Percentiles rank a stretch among this genome's conserved stretches.
Evolutionary conservation across 768 basidiomycete species (phyloP).

Genomic region (Rhodosporidiobolus sp.): DNA sequence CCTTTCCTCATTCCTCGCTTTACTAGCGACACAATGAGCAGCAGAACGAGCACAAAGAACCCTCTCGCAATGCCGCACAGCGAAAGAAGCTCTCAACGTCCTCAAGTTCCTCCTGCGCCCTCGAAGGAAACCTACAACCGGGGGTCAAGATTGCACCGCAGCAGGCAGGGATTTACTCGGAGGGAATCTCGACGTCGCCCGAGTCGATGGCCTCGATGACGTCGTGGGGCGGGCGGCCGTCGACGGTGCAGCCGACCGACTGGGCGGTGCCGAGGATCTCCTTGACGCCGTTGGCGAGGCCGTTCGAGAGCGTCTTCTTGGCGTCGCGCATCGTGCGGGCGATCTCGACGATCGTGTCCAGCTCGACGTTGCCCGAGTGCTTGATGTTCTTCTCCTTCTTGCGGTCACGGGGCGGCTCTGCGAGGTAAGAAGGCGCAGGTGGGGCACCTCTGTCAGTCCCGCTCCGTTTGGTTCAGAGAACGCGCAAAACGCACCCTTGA

Average conservation of each 20-base stretch:
- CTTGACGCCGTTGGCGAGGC: constrained; percentile 85
- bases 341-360: constrained; percentile 74
- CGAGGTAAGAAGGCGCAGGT: not conserved
- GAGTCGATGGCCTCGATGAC: constrained; percentile 51
- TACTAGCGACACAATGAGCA: too few species aligned
- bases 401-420: constrained; percentile 97
- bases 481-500: constrained; percentile 69
- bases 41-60: too few species aligned
- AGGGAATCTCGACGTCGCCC: constrained; percentile 51
- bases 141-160: too few species aligned
- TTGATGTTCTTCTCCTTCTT: constrained; percentile 99
- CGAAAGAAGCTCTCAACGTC: too few species aligned
- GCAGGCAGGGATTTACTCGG: constrained; percentile 44
- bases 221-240: constrained; percentile 79
- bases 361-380: constrained; percentile 86
- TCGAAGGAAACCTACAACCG: too few species aligned
- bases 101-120: too few species aligned
- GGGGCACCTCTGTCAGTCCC: not conserved
- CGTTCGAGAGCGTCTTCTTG: constrained; percentile 95
- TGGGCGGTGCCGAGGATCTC: constrained; percentile 98
- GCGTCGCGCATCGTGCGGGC: constrained; percentile 91
- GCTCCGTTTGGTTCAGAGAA: too few species aligned
- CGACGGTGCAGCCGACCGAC: constrained; percentile 93
- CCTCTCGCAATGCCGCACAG: too few species aligned
- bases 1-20: too few species aligned